phyloP scores from a whole-genome alignment of 257 asterid genomes.

The Agastache rugosa region DNA sequence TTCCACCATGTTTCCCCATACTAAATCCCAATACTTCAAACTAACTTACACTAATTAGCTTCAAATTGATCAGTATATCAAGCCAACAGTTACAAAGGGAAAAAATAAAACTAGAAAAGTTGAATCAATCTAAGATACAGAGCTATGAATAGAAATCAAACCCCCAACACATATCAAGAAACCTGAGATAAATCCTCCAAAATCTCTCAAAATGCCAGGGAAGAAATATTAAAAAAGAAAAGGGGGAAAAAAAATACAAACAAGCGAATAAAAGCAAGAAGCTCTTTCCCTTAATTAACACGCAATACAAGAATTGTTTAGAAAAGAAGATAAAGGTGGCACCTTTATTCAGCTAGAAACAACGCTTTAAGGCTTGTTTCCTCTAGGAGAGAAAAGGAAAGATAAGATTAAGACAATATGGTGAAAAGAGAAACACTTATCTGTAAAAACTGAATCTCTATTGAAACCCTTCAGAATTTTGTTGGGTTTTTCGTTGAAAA shows the following conservation, averaged over 20 bases:
- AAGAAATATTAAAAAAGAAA: conserved; percentile 19
- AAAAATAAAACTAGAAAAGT: neutral
- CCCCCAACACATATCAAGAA: conserved; percentile 27
- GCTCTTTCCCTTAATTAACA: conserved; percentile 33
- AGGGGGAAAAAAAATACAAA: neutral
- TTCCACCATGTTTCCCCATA: conserved; percentile 72
- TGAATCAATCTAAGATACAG: conserved; percentile 26
- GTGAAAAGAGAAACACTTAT: conserved; percentile 42
- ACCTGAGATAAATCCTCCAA: conserved; percentile 30
- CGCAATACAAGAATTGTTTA: conserved; percentile 34
- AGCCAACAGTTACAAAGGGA: neutral
- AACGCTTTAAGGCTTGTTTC: conserved; percentile 35
- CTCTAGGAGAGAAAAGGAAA: conserved; percentile 8
- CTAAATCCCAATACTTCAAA: conserved; percentile 44
- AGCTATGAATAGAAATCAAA: conserved; percentile 9
- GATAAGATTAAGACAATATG: conserved; percentile 31
- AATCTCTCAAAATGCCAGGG: conserved; percentile 27
- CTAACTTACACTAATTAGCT: conserved; percentile 29
- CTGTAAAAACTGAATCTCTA: conserved; percentile 50
- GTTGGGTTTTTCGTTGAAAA: conserved; percentile 36
- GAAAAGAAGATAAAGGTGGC: conserved; percentile 38
- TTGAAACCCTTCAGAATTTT: conserved; percentile 43
- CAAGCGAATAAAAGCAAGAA: conserved; percentile 4
- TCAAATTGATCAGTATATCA: conserved; percentile 14
- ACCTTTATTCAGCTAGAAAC: conserved; percentile 48